Evolutionary conservation across 306 rosid species (phyloP).

Genomic region (Cotoneaster glaucophyllus): DNA sequence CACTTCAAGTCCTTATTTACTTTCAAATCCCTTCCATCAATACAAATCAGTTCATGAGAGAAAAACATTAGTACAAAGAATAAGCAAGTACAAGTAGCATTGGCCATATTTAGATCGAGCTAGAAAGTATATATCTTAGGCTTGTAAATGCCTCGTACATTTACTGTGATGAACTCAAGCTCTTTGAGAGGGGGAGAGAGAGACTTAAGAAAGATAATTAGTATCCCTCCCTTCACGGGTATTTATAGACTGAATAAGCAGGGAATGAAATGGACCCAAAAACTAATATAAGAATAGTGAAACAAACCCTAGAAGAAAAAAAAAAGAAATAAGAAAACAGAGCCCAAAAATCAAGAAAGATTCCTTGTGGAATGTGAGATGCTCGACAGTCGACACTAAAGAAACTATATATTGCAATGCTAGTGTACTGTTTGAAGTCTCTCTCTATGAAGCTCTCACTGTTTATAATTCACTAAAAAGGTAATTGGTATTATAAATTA

Average conservation of each 20-base stretch:
- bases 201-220: neutral
- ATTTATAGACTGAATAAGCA: constrained; percentile 7
- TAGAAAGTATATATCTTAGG: neutral
- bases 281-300: neutral
- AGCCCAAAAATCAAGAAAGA: constrained; percentile 12
- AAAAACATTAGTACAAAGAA: constrained; percentile 38
- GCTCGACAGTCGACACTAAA: neutral
- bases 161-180: neutral
- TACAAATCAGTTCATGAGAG: constrained; percentile 29
- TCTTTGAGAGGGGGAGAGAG: neutral
- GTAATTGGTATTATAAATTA: neutral
- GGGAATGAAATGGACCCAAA: neutral
- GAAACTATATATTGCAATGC: neutral
- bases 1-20: constrained; percentile 18
- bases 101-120: constrained; percentile 32
- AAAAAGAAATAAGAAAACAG: too few species aligned
- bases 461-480: neutral
- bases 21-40: constrained; percentile 49
- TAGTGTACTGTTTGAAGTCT: neutral
- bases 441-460: neutral
- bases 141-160: neutral
- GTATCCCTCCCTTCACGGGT: neutral
- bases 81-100: constrained; percentile 28
- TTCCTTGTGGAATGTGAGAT: neutral
- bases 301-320: neutral